Evolutionary conservation across 768 basidiomycete species (phyloP), one percentile per base, ranked within the genome.

Genomic region (Imleria badia): DNA sequence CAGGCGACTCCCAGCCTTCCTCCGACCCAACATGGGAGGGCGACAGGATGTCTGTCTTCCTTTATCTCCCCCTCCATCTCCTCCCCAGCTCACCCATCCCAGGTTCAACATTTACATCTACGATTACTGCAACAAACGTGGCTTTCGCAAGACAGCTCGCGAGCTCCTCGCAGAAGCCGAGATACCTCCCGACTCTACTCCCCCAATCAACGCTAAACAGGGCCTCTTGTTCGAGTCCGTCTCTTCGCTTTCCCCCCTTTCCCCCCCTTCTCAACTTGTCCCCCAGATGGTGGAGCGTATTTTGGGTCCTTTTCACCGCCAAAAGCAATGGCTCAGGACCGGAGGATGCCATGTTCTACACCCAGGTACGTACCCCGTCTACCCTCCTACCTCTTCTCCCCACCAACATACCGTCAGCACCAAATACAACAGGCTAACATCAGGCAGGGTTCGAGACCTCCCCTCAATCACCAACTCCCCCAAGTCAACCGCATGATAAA

Each of bases 71-170:
- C 49, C 31, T 20, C 45, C 51, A 29, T 50, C 35, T 29, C 50
- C 2, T 30, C 22, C 41, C 33, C 42, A 7, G 6, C 56, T 57
- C 50, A 54, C 56, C 40, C 56, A 26, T 40, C 17, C 51, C 71
- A 91, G 89, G 89, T 91, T 91, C 71, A 91, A 91, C 73, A 89
- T 91, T 66, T 92, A 92, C 73, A 91, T 92, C 61, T 81, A 87
- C 66, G 90, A 92, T 74, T 92, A 92, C 65, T 91, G 90, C 73
- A 73, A 67, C 64, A 92, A 92, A 72, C 85, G 89, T 48, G 89
- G 89, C 50, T 92, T 84, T 61, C 74, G 70, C 62, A 88, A 85
- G 67, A 89, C 90, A 2, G 89, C 89, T 12, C 75, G 70, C 33
- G 83, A 89, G 64, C 80, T 92, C 41, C 71, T 82, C 61, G 39